phyloP scores from a whole-genome alignment of 2,329 filamentous ascomycete genomes.

The Coniochaeta ligniaria region DNA sequence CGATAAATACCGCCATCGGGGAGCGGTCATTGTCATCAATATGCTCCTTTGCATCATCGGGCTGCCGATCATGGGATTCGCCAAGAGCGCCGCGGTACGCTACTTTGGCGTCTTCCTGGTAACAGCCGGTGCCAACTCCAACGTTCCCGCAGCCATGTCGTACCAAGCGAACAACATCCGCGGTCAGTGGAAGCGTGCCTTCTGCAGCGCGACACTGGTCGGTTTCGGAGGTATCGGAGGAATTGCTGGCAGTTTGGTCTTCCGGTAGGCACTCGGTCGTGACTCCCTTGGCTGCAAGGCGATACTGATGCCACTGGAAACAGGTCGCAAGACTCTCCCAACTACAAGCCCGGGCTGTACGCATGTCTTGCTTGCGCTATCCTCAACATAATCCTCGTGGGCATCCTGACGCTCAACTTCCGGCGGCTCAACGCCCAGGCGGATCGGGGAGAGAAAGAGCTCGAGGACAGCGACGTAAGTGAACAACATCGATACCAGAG shows the following conservation, averaged over 20 bases:
- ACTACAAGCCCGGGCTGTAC: constrained; percentile 48
- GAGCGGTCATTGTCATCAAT: constrained; percentile 60
- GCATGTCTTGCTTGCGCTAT: constrained; percentile 45
- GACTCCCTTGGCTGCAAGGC: neutral
- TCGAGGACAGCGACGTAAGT: constrained; percentile 44
- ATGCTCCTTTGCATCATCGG: constrained; percentile 60
- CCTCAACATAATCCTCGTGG: constrained; percentile 38
- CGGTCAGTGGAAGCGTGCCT: constrained; percentile 82
- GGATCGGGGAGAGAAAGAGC: constrained; percentile 42
- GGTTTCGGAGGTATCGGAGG: constrained; percentile 73
- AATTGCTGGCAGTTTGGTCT: constrained; percentile 68
- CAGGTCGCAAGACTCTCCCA: constrained; percentile 38
- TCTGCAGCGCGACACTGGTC: constrained; percentile 69
- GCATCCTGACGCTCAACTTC: constrained; percentile 31
- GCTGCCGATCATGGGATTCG: constrained; percentile 66
- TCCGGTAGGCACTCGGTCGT: constrained; percentile 34
- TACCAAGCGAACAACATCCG: constrained; percentile 86
- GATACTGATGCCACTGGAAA: neutral
- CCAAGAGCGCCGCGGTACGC: constrained; percentile 44
- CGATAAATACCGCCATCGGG: constrained; percentile 60
- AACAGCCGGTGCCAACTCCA: constrained; percentile 71
- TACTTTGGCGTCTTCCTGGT: constrained; percentile 72
- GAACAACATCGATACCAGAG: constrained; percentile 4
- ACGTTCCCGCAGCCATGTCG: constrained; percentile 66
- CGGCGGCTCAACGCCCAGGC: constrained; percentile 39